Percentiles rank a stretch among this genome's conserved stretches.
Evolutionary conservation across 2,329 filamentous ascomycete species (phyloP).

Genomic region (Thermochaetoides dissita): DNA sequence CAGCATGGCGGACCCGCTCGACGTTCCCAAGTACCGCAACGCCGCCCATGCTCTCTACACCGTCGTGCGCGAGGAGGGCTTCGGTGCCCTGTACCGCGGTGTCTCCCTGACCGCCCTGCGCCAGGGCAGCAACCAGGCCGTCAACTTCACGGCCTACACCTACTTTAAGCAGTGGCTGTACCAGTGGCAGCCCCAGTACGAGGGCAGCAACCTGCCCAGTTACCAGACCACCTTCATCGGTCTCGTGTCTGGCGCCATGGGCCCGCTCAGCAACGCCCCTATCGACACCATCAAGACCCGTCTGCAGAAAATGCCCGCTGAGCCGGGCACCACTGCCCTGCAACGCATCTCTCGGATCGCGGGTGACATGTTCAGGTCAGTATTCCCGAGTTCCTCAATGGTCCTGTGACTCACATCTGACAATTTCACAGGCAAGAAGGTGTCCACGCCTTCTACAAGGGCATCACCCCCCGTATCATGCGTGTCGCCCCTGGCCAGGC

Average conservation of each 20-base stretch:
- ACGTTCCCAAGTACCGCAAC: conserved; percentile 93
- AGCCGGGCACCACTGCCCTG: conserved; percentile 67
- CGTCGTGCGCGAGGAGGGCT: conserved; percentile 80
- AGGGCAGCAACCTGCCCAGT: conserved; percentile 53
- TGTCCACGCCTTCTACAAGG: conserved; percentile 92
- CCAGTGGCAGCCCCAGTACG: conserved; percentile 55
- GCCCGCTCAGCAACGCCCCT: conserved; percentile 87
- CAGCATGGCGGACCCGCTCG: conserved; percentile 91
- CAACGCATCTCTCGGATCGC: conserved; percentile 67
- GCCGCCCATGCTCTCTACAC: conserved; percentile 74
- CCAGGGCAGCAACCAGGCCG: conserved; percentile 93
- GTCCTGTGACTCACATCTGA: conserved; percentile 1
- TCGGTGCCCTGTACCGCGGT: conserved; percentile 78
- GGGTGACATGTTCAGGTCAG: conserved; percentile 67
- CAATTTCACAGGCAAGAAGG: conserved; percentile 60
- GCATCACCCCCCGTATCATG: conserved; percentile 95
- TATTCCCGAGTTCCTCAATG: conserved; percentile 6
- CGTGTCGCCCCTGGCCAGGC: conserved; percentile 91
- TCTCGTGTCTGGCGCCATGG: conserved; percentile 84
- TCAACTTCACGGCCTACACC: conserved; percentile 96
- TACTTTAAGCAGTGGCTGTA: conserved; percentile 77
- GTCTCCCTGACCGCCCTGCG: conserved; percentile 85
- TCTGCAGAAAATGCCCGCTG: conserved; percentile 76
- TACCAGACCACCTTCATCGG: conserved; percentile 90
- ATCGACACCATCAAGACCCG: conserved; percentile 99